Evolutionary conservation across 108 stramenopile genomes (phyloP).

Genomic region (Fragilariopsis cylindrus): DNA sequence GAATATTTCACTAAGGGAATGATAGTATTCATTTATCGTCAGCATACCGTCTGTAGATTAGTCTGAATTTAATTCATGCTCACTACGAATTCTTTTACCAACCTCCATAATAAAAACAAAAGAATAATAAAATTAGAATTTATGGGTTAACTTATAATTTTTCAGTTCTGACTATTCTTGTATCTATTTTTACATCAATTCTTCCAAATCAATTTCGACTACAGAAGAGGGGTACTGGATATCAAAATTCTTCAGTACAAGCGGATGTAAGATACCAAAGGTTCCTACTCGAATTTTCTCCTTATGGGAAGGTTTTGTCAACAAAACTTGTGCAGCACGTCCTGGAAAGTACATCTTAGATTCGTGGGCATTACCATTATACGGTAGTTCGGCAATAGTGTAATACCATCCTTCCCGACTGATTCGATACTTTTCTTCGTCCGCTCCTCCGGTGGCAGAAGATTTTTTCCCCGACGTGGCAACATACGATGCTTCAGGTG

Average conservation of each 20-base stretch:
- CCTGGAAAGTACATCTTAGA: conserved; percentile 92
- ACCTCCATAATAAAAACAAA: too few species aligned
- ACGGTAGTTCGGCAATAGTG: conserved; percentile 61
- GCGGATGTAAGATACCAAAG: conserved; percentile 97
- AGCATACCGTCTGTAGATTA: too few species aligned
- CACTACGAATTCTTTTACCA: too few species aligned
- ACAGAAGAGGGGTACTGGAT: conserved; percentile 87
- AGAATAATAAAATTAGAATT: too few species aligned
- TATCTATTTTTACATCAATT: conserved; percentile 62
- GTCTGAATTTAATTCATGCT: too few species aligned
- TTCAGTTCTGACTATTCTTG: neutral
- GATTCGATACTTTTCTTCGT: conserved; percentile 73
- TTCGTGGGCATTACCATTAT: conserved; percentile 46
- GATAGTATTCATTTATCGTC: too few species aligned
- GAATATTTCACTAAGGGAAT: too few species aligned
- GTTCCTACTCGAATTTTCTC: conserved; percentile 73
- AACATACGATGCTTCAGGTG: conserved; percentile 75
- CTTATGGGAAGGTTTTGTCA: conserved; percentile 57
- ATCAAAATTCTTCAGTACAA: conserved; percentile 92
- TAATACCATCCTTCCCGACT: conserved; percentile 83
- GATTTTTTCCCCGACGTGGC: conserved; percentile 61
- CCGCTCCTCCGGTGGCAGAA: conserved; percentile 24
- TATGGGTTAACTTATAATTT: too few species aligned
- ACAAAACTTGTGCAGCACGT: conserved; percentile 91
- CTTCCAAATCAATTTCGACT: conserved; percentile 94